Percentiles rank a stretch among this genome's conserved stretches.
These are phyloP conservation scores for Berberis vulgaris DNA, from an alignment of 164 flowering plant species.

Conservation along the genomic window DNA sequence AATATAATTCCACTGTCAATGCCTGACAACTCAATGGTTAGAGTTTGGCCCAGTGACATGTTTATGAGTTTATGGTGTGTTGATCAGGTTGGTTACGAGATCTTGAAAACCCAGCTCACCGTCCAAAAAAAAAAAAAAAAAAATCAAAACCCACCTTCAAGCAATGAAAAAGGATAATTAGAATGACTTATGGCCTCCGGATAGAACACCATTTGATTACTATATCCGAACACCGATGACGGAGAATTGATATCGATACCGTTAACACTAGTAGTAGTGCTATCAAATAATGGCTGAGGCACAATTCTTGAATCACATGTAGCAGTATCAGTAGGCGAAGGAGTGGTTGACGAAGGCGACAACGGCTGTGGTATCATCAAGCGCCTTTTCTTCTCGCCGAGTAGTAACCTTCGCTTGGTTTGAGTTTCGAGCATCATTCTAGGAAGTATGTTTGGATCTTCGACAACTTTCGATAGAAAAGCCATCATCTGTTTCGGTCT, in stretches of 20 bases:
- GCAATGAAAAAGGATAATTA: constrained; percentile 56
- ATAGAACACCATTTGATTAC: constrained; percentile 10
- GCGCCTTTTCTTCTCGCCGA: constrained; percentile 33
- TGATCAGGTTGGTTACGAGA: too few relatives aligned
- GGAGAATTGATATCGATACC: neutral
- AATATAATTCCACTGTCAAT: too few relatives aligned
- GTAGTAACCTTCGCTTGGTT: constrained; percentile 4
- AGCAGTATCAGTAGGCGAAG: neutral
- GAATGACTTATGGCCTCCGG: constrained; percentile 26
- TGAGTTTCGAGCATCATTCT: constrained; percentile 44
- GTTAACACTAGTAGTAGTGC: neutral
- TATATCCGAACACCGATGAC: neutral
- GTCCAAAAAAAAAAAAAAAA: neutral
- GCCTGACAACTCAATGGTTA: too few relatives aligned
- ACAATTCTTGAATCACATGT: constrained; percentile 3
- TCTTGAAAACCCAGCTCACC: too few relatives aligned
- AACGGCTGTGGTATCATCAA: constrained; percentile 8
- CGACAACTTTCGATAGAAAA: constrained; percentile 56
- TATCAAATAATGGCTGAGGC: constrained; percentile 3
- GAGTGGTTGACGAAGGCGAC: constrained; percentile 2
- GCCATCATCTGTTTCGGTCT: constrained; percentile 90
- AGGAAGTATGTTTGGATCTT: constrained; percentile 59
- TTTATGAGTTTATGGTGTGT: too few relatives aligned
- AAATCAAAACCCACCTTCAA: constrained; percentile 39
- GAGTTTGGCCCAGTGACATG: too few relatives aligned